Percentiles rank a stretch among this genome's conserved stretches.
Evolutionary conservation across 805 yeast species (phyloP).

Genomic region (Cyberlindnera xylosilytica): DNA sequence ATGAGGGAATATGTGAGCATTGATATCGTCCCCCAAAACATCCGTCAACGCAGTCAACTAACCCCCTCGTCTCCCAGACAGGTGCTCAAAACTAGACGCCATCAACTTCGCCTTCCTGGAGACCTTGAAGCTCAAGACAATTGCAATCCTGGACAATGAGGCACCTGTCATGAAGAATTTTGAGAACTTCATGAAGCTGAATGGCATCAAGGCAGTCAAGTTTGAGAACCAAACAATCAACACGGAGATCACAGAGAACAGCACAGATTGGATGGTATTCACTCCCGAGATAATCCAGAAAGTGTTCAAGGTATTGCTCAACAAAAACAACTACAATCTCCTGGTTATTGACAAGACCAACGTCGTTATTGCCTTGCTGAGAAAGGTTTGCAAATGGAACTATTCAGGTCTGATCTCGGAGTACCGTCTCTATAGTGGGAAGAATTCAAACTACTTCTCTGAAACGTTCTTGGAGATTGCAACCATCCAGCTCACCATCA

Average conservation of each 20-base stretch:
- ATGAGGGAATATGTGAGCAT: slow-evolving; percentile 63
- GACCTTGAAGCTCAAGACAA: slow-evolving; percentile 64
- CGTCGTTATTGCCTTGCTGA: slow-evolving; percentile 73
- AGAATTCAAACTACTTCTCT: slow-evolving; percentile 70
- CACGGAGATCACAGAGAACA: slow-evolving; percentile 23
- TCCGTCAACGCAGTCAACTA: no score
- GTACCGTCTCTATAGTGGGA: slow-evolving; percentile 73
- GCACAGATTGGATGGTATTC: slow-evolving; percentile 64
- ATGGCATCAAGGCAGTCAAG: slow-evolving; percentile 45
- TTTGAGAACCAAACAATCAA: slow-evolving; percentile 31
- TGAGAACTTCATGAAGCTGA: slow-evolving; percentile 57
- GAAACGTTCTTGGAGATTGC: slow-evolving; percentile 81
- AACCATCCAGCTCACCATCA: slow-evolving; percentile 42
- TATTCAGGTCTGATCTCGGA: slow-evolving; percentile 81
- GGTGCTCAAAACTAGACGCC: slow-evolving; percentile 77
- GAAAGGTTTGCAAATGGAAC: slow-evolving; percentile 87
- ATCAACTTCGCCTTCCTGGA: slow-evolving; percentile 75
- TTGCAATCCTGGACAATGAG: slow-evolving; percentile 80
- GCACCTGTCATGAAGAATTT: slow-evolving; percentile 69
- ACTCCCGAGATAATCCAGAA: slow-evolving; percentile 61
- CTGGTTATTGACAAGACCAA: slow-evolving; percentile 78
- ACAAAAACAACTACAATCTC: slow-evolving; percentile 60
- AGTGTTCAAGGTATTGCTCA: slow-evolving; percentile 63
- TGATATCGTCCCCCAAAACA: no score
- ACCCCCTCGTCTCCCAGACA: slow-evolving; percentile 32